These are phyloP conservation scores for Houttuynia cordata DNA, from an alignment of 164 flowering plant genomes.

Conservation along the genomic window DNA sequence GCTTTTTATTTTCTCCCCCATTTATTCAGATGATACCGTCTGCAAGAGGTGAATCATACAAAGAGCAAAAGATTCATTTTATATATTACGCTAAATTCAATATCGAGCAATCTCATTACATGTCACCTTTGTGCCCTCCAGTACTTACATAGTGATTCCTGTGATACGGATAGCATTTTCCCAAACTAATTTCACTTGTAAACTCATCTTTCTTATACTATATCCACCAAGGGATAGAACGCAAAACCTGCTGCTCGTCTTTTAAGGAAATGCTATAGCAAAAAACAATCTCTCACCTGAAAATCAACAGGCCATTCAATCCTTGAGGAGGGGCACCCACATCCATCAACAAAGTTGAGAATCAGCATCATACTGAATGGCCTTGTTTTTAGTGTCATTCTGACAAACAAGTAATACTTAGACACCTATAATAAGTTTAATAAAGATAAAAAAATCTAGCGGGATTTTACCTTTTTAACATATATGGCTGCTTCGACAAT, in stretches of 20 bases:
- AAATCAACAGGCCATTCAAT: constrained; percentile 61
- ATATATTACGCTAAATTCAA: too few species aligned
- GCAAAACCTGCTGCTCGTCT: background rate
- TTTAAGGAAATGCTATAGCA: background rate
- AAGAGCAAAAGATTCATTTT: too few species aligned
- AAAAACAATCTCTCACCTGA: constrained; percentile 34
- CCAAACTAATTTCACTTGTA: too few species aligned
- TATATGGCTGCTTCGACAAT: constrained; percentile 45
- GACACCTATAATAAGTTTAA: background rate
- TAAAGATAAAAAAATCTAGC: background rate
- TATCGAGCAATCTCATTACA: too few species aligned
- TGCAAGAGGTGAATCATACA: too few species aligned
- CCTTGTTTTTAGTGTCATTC: constrained; percentile 49
- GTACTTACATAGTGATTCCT: too few species aligned
- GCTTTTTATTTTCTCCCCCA: too few species aligned
- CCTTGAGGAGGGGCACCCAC: constrained; percentile 40
- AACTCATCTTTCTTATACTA: background rate
- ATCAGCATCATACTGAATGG: constrained; percentile 50
- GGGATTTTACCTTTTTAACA: constrained; percentile 26
- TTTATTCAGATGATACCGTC: too few species aligned
- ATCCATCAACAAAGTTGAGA: constrained; percentile 67
- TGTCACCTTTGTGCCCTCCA: too few species aligned
- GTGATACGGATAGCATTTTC: too few species aligned
- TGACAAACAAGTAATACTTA: constrained; percentile 13
- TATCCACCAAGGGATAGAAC: background rate